A percentile compares a stretch with the other conserved stretches of the same genome.
Evolutionary conservation across 176 grass and related monocot genomes (phyloP).

Genomic region (Eleusine coracana): DNA sequence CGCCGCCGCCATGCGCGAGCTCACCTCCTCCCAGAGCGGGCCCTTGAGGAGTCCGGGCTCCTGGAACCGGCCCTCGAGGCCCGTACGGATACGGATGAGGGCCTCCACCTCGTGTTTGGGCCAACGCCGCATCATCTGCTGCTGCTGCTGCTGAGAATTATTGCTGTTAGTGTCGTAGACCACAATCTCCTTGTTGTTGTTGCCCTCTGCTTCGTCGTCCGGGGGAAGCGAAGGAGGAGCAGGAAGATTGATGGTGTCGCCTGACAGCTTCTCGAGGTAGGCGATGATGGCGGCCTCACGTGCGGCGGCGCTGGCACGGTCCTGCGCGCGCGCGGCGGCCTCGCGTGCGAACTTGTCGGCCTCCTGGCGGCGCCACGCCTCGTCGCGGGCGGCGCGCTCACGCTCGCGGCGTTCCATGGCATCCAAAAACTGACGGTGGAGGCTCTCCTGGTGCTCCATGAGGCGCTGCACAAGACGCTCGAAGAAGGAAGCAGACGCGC

Average conservation of each 20-base stretch:
- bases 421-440: slow-evolving; percentile 88
- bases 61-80: slow-evolving; percentile 79
- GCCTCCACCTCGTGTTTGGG: slow-evolving; percentile 89
- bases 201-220: slow-evolving; percentile 14
- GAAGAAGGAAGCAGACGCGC: slow-evolving; percentile 81
- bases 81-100: slow-evolving; percentile 72
- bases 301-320: slow-evolving; percentile 68
- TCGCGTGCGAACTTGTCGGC: slow-evolving; percentile 68
- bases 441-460: slow-evolving; percentile 96
- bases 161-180: slow-evolving; percentile 5
- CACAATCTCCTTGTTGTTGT: slow-evolving; percentile 36
- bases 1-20: slow-evolving; percentile 69
- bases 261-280: slow-evolving; percentile 86
- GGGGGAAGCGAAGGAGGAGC: too few species aligned
- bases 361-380: slow-evolving; percentile 87
- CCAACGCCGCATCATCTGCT: slow-evolving; percentile 55
- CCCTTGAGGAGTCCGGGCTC: slow-evolving; percentile 89
- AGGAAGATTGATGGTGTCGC: slow-evolving; percentile 66
- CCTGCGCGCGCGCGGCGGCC: slow-evolving; percentile 58
- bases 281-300: slow-evolving; percentile 78
- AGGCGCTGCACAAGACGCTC: slow-evolving; percentile 80
- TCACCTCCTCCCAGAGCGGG: slow-evolving; percentile 96
- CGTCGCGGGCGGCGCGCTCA: slow-evolving; percentile 73
- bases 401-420: slow-evolving; percentile 87
- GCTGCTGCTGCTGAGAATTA: background rate